Percentiles rank a stretch among this genome's conserved stretches.
phyloP scores from a whole-genome alignment of 78 protist genomes.

The Polysphondylium violaceum region DNA sequence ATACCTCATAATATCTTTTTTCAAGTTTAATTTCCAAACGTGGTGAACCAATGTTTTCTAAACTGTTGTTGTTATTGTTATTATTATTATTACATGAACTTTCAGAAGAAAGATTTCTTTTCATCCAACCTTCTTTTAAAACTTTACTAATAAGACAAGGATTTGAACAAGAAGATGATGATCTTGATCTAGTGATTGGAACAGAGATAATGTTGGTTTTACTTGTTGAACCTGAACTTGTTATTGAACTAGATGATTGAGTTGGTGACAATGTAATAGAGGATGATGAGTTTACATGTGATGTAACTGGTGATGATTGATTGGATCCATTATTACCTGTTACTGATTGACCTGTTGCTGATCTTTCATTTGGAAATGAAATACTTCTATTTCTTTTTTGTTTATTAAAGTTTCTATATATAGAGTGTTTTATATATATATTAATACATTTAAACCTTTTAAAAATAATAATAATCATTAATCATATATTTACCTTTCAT shows the following conservation, averaged over 20 bases:
- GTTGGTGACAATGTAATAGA: too few species aligned
- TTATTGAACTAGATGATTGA: conserved; percentile 8
- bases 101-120: conserved; percentile 11
- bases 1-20: conserved; percentile 41
- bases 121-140: conserved; percentile 59
- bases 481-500: conserved; percentile 28
- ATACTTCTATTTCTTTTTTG: conserved; percentile 71
- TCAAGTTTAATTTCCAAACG: background rate
- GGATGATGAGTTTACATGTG: too few species aligned
- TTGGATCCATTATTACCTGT: too few species aligned
- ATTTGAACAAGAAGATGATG: conserved; percentile 53
- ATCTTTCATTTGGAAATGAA: conserved; percentile 50
- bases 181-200: conserved; percentile 64
- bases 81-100: too few species aligned
- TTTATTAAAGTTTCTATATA: conserved; percentile 55
- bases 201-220: background rate
- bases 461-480: background rate
- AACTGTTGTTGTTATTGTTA: background rate
- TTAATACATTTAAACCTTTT: too few species aligned
- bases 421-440: background rate
- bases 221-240: background rate
- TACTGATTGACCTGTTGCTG: too few species aligned
- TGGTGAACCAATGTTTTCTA: background rate
- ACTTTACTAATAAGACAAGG: conserved; percentile 44
- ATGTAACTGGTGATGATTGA: too few species aligned